These are phyloP conservation scores for Metarhizium guizhouense DNA, from an alignment of 2,329 filamentous ascomycete genomes.

Conservation along the genomic window DNA sequence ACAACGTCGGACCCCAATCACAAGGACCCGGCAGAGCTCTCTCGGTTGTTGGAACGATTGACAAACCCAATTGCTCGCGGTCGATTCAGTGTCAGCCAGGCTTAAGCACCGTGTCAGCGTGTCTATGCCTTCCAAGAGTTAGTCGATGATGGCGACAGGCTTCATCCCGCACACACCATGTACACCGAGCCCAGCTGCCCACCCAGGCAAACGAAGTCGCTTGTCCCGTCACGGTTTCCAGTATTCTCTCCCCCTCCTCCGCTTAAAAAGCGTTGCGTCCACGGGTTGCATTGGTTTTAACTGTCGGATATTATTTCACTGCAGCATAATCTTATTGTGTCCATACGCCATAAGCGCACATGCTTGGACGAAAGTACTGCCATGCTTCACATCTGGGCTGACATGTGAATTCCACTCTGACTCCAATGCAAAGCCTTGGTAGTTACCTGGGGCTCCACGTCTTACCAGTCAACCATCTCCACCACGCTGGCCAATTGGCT, in stretches of 20 bases:
- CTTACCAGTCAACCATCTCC: neutral
- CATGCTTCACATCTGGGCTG: neutral
- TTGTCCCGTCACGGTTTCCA: no score
- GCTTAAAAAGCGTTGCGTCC: no score
- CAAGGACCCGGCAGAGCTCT: neutral
- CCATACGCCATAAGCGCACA: neutral
- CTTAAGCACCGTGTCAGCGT: neutral
- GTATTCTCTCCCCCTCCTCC: no score
- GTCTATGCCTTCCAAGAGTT: no score
- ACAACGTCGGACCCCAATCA: neutral
- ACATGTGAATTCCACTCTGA: neutral
- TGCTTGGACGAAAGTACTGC: neutral
- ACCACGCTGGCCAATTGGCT: conserved; percentile 2
- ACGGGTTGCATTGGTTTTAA: no score
- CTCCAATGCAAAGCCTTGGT: neutral
- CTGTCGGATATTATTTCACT: neutral
- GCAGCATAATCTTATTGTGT: neutral
- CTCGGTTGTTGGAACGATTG: neutral
- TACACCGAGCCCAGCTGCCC: neutral
- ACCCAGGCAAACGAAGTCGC: no score
- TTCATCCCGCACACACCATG: neutral
- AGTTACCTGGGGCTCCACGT: neutral
- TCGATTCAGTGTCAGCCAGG: neutral
- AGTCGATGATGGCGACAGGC: neutral
- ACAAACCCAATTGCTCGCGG: neutral